A percentile compares a stretch with the other conserved stretches of the same genome.
phyloP scores from a whole-genome alignment of 768 basidiomycete genomes.

The Tubosaeta brunneosetosa region DNA sequence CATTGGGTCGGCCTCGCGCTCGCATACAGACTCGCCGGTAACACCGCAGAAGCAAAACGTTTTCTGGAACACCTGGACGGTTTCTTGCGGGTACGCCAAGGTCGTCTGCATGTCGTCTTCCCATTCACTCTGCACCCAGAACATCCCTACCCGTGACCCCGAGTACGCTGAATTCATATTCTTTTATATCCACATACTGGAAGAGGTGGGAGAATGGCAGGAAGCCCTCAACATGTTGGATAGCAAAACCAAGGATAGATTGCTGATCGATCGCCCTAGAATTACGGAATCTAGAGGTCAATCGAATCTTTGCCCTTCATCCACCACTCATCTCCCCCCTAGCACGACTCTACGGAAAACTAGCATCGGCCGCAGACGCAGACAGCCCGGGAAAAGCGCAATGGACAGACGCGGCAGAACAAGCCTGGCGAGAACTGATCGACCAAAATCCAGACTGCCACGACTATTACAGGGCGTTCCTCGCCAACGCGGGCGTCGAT shows the following conservation, averaged over 20 bases:
- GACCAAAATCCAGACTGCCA: conserved; percentile 82
- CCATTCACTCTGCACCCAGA: conserved; percentile 37
- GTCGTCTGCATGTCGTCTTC: background rate
- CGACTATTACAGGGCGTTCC: conserved; percentile 73
- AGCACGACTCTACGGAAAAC: conserved; percentile 78
- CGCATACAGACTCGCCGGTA: conserved; percentile 81
- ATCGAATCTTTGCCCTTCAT: background rate
- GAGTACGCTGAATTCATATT: conserved; percentile 82
- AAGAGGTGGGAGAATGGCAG: conserved; percentile 61
- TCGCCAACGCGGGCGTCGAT: conserved; percentile 60
- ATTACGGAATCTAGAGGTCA: conserved; percentile 67
- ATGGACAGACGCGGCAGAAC: conserved; percentile 63
- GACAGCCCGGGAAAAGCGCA: conserved; percentile 23
- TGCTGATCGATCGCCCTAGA: conserved; percentile 66
- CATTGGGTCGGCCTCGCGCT: conserved; percentile 91
- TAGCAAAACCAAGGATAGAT: conserved; percentile 52
- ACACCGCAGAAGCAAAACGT: conserved; percentile 62
- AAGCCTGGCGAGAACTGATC: conserved; percentile 76
- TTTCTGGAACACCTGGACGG: conserved; percentile 69
- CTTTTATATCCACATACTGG: conserved; percentile 69
- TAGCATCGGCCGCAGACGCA: conserved; percentile 22
- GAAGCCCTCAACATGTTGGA: conserved; percentile 65
- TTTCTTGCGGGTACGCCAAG: conserved; percentile 56
- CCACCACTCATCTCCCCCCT: conserved; percentile 5
- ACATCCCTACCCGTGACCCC: conserved; percentile 71